phyloP scores from a whole-genome alignment of 192 early-diverging fungal genomes.

The Rhizoclosmatium sp. region DNA sequence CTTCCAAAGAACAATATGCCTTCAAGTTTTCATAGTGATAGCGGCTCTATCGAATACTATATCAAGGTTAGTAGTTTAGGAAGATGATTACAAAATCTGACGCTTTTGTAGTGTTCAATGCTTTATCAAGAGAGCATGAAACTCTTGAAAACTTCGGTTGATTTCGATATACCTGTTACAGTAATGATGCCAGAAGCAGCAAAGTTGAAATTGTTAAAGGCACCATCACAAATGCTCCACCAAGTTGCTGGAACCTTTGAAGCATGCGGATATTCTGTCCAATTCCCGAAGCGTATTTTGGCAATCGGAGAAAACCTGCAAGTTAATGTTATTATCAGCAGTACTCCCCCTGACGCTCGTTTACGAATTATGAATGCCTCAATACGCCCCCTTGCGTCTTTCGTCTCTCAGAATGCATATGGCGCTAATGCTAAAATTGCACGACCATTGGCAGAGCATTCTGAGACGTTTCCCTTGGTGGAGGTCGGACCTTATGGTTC shows the following conservation, averaged over 20 bases:
- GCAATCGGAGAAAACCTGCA: slow-evolving; percentile 23
- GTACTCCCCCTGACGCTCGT: slow-evolving; percentile 13
- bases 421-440: neutral
- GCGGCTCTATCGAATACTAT: slow-evolving; percentile 25
- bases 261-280: slow-evolving; percentile 13
- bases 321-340: slow-evolving; percentile 26
- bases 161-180: slow-evolving; percentile 33
- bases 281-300: slow-evolving; percentile 17
- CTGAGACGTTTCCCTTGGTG: slow-evolving; percentile 8
- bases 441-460: slow-evolving; percentile 12
- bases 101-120: neutral
- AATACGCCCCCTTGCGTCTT: slow-evolving; percentile 14
- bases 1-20: slow-evolving; percentile 13
- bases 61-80: slow-evolving; percentile 8
- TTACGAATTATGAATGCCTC: slow-evolving; percentile 29
- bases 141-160: slow-evolving; percentile 27
- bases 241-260: neutral
- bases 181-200: slow-evolving; percentile 34
- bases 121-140: slow-evolving; percentile 42
- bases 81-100: too few relatives aligned
- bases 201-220: slow-evolving; percentile 2
- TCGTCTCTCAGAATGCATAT: neutral
- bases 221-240: slow-evolving; percentile 22
- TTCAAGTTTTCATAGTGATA: slow-evolving; percentile 12
- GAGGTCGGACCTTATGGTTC: neutral